Conservation (phyloP, 2,329 filamentous ascomycete genomes). For the Chrysoporthe puriensis region DNA sequence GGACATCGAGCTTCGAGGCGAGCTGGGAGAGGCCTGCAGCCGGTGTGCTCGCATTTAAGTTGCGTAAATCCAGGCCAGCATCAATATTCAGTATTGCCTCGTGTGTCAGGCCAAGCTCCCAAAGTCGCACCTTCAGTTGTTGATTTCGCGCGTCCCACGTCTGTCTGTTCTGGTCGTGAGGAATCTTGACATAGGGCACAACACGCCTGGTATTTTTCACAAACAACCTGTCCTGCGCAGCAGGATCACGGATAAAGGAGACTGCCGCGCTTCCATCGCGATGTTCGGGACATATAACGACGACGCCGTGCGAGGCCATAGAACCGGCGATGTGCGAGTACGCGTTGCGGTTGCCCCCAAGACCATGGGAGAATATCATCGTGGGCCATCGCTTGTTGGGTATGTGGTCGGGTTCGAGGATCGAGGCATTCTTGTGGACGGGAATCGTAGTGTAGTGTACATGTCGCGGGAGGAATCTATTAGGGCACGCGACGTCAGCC, state of each 20-base stretch:
- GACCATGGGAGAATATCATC: conserved; percentile 83
- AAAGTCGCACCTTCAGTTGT: conserved; percentile 75
- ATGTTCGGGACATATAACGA: conserved; percentile 82
- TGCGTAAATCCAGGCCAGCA: conserved; percentile 51
- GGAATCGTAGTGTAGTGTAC: conserved; percentile 76
- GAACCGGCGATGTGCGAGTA: conserved; percentile 84
- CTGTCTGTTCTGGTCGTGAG: conserved; percentile 67
- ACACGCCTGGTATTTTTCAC: conserved; percentile 39
- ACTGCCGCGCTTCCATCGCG: conserved; percentile 79
- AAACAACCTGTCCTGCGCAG: conserved; percentile 46
- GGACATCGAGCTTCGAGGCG: conserved; percentile 64
- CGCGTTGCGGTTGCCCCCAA: conserved; percentile 79
- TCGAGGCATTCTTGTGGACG: conserved; percentile 69
- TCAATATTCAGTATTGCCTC: conserved; percentile 72
- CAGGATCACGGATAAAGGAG: conserved; percentile 69
- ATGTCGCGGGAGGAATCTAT: conserved; percentile 69
- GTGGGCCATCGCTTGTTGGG: conserved; percentile 70
- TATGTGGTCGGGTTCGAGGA: conserved; percentile 53
- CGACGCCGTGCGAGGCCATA: conserved; percentile 77
- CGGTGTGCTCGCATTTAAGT: conserved; percentile 55
- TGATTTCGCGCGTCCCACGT: conserved; percentile 69
- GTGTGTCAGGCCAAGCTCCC: conserved; percentile 76
- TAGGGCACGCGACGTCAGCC: conserved; percentile 19
- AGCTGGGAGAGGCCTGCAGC: conserved; percentile 61
- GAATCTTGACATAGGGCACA: conserved; percentile 55